Base-by-base conservation (phyloP, 768 basidiomycete species). In the Auricularia sp. region DNA sequence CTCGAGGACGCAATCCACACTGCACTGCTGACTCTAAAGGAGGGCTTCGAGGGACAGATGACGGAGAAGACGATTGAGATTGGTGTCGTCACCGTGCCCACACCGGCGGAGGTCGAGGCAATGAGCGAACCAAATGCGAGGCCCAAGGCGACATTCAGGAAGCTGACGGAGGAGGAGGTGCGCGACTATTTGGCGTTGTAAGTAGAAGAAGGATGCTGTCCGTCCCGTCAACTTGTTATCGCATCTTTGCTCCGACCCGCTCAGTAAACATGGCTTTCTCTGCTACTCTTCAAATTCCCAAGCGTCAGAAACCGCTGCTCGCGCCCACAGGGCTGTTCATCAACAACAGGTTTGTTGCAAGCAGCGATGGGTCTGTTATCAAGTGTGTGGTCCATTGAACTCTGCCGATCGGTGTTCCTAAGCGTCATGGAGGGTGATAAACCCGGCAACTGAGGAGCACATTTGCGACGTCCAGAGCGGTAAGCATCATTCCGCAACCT, bases 41-140 rank as follows among this genome's bases (percentile, higher is more conserved):
- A 98, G 77, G 95, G 97, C 3, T 99, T 98, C 71, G 97, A 99
- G 76, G 97, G 97, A n/a, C 92, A 98, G 73, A 98, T 99, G 96
- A 98, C 96, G 35, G 97, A 98, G 78, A 95, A 97, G 80, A 99
- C 97, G 58, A 97, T 99, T 72, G 97, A 99, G 78, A 93, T 99
- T 62, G 97, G 97, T 39, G 87, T 99, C 47, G 85, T 98, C 68
- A 96, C 93, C 61, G 90, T 95, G 16, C 92, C 93, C 7, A 90
- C 88, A 12, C 71, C 76, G 23, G 82, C 81, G 59, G 79, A 82
- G 67, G 72, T 82, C 65, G 86, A 87, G 64, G 79, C 87, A 68
- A 86, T 87, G 56, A 84, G 81, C 29, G 69, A 11, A 62, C 68
- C 64, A 64, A 68, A 39, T 18, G 86, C 83, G 56, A 81, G 90